phyloP scores from a whole-genome alignment of 1,284 basidiomycete genomes.

The Microbotryum lychnidis-dioicae region DNA sequence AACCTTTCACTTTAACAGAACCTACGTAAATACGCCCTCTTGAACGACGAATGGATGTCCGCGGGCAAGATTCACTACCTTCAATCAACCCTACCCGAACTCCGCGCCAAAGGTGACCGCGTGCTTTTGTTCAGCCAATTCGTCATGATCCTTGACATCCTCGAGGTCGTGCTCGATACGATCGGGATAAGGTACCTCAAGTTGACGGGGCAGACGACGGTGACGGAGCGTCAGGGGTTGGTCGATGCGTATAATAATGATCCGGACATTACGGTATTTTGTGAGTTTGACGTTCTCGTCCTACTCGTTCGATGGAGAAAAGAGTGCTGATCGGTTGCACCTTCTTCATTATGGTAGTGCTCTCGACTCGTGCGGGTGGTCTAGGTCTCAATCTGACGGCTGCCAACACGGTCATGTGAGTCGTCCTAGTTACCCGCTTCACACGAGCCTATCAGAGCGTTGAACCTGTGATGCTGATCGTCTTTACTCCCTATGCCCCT shows the following conservation, averaged over 20 bases:
- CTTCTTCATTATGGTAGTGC: slow-evolving; percentile 42
- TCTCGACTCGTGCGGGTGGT: slow-evolving; percentile 86
- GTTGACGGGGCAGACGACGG: slow-evolving; percentile 89
- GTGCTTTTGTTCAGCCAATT: slow-evolving; percentile 94
- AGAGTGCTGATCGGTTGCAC: neutral
- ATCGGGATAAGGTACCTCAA: slow-evolving; percentile 70
- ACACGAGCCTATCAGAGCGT: neutral
- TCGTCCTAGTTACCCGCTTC: neutral
- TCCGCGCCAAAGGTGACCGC: slow-evolving; percentile 64
- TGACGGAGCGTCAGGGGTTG: slow-evolving; percentile 83
- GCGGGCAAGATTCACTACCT: slow-evolving; percentile 81
- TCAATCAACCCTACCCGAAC: slow-evolving; percentile 61
- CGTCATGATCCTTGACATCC: slow-evolving; percentile 87
- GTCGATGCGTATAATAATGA: slow-evolving; percentile 98
- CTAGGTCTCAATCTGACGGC: slow-evolving; percentile 50
- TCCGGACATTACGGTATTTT: slow-evolving; percentile 78
- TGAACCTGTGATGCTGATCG: neutral
- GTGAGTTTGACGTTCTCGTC: slow-evolving; percentile 10
- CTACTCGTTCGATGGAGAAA: no score
- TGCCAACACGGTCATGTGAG: slow-evolving; percentile 72
- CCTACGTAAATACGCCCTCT: slow-evolving; percentile 66
- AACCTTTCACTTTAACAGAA: slow-evolving; percentile 48
- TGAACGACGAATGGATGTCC: slow-evolving; percentile 68
- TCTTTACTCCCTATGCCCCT: neutral
- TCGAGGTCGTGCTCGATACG: slow-evolving; percentile 74